Percentiles rank a stretch among this genome's conserved stretches.
These are phyloP conservation scores for Cunninghamia lanceolata DNA, from an alignment of 75 land plant genomes.

Conservation along the genomic window DNA sequence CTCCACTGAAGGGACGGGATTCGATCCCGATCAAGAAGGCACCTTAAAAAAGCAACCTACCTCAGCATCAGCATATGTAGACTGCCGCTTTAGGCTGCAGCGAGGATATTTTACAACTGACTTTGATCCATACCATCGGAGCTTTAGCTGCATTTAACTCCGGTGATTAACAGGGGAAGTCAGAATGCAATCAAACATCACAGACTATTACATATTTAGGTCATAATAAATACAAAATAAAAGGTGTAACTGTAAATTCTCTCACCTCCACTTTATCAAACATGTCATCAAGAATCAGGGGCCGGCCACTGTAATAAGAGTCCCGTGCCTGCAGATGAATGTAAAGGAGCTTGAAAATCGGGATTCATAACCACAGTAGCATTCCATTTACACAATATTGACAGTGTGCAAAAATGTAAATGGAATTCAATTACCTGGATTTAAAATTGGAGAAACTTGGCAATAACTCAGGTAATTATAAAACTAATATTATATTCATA, in stretches of 20 bases:
- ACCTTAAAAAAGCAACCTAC: constrained; percentile 23
- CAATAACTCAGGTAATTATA: no score
- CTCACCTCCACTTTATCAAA: constrained; percentile 92
- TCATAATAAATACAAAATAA: not conserved
- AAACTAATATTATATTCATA: no score
- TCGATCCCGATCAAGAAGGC: not conserved
- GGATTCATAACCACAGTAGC: not conserved
- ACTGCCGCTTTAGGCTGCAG: constrained; percentile 78
- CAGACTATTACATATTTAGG: not conserved
- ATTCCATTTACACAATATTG: no score
- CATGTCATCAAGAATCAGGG: constrained; percentile 91
- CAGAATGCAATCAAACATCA: constrained; percentile 13
- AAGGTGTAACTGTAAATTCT: not conserved
- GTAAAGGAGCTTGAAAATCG: not conserved
- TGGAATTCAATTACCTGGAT: no score
- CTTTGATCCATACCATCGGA: constrained; percentile 91
- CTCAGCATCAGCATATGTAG: constrained; percentile 96
- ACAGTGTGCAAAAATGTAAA: no score
- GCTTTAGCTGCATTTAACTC: constrained; percentile 49
- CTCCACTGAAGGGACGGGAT: not conserved
- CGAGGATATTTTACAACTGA: constrained; percentile 94
- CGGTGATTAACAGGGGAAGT: not conserved
- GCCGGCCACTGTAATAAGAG: constrained; percentile 87
- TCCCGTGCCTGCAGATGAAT: constrained; percentile 65
- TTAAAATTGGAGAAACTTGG: no score